These are phyloP conservation scores for Isoetes taiwanensis DNA, from an alignment of 75 land plant species.

Conservation along the genomic window DNA sequence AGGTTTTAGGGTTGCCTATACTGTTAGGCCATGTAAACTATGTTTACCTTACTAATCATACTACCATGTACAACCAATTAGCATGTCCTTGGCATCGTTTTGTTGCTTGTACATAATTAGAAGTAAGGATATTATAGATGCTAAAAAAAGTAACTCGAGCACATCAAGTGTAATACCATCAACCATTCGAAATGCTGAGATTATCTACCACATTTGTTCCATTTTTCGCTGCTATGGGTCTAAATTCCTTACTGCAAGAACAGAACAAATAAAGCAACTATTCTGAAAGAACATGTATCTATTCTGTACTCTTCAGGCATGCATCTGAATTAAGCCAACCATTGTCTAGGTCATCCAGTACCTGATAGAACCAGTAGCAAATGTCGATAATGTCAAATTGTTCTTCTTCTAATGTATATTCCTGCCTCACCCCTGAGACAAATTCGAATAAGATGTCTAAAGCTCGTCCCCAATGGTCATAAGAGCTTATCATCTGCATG, in stretches of 20 bases:
- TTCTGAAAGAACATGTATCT: no score
- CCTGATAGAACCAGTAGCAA: constrained; percentile 83
- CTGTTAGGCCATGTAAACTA: no score
- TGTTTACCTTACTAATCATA: no score
- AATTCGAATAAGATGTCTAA: neutral
- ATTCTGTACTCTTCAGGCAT: no score
- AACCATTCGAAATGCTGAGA: constrained; percentile 94
- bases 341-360: neutral
- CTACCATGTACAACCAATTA: no score
- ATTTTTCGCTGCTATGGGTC: constrained; percentile 54
- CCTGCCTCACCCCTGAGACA: constrained; percentile 24
- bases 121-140: neutral
- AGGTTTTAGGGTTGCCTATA: no score
- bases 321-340: neutral
- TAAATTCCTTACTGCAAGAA: constrained; percentile 42
- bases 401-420: constrained; percentile 64
- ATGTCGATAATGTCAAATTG: constrained; percentile 82
- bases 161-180: constrained; percentile 71
- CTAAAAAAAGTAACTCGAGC: constrained; percentile 74
- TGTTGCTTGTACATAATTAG: no score
- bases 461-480: no score
- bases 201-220: constrained; percentile 89
- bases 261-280: neutral
- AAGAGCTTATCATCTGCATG: no score
- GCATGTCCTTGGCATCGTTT: no score